Evolutionary conservation across 352 stramenopile genomes (phyloP), one percentile per base, ranked within the genome.

Genomic region (Phytophthora agathidicida): DNA sequence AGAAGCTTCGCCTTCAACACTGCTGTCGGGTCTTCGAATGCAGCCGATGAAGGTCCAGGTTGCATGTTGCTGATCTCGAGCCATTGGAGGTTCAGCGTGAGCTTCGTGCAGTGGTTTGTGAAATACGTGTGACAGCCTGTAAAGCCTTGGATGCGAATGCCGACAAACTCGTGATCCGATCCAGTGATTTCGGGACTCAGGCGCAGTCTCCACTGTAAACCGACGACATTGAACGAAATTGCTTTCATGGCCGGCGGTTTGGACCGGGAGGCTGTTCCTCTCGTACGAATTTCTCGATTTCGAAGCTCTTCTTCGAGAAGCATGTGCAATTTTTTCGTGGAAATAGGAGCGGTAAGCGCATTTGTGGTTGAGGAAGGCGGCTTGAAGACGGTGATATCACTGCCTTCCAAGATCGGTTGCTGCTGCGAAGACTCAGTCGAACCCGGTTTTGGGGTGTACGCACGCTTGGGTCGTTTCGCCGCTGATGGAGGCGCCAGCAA

Each of bases 51-150:
- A 0, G 81, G 51, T 3, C 83, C 86, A 0, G 86, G 83, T n/a
- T 80, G 77, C 26, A 93, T 23, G 39, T 95, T 95, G 32, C 77
- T 91, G 22, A 95, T 84, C 57, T 93, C 83, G 19, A 93, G 73
- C 84, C 82, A 93, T 49, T 93, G 78, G 11, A 93, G 49, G 20
- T 90, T 93, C 16, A 94, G 41, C 4, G 65, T 75, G 8, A 94
- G 71, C 59, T 93, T 93, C 1, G 82, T 91, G 27, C 74, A 85
- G 24, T 90, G 76, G 56, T 76, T 89, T 8, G 73, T 67, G 30
- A 83, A 93, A 61, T 79, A 93, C 9, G 71, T 85, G 27, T 95
- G 86, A 4, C 65, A 78, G 2, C 86, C 83, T 11, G 73, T 77
- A 24, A 91, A 68, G 3, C 75, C 74, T 35, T 89, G 70, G 9